Conservation (phyloP, 2,329 filamentous ascomycete genomes). For the Aureobasidium lini region DNA sequence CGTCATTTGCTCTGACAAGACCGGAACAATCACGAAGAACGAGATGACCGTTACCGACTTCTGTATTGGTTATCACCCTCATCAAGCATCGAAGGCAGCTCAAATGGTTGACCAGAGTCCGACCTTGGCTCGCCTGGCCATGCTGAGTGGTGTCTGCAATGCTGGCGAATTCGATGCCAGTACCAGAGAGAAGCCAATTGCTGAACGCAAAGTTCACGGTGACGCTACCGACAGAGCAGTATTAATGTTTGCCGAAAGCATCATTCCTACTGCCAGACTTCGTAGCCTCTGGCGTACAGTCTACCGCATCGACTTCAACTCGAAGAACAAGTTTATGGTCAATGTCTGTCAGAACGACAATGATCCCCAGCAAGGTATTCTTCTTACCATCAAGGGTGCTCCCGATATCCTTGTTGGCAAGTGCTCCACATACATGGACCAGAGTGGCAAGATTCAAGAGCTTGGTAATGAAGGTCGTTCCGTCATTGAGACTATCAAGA, state of each 20-base stretch:
- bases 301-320: constrained; percentile 68
- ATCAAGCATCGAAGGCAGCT: constrained; percentile 45
- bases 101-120: constrained; percentile 27
- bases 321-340: constrained; percentile 79
- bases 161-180: constrained; percentile 66
- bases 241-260: constrained; percentile 60
- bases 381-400: constrained; percentile 71
- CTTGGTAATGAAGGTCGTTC: constrained; percentile 48
- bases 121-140: constrained; percentile 51
- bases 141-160: constrained; percentile 62
- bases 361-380: constrained; percentile 19
- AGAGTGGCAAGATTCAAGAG: constrained; percentile 46
- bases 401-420: constrained; percentile 64
- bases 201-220: constrained; percentile 59
- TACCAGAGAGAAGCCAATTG: constrained; percentile 51
- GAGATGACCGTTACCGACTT: constrained; percentile 68
- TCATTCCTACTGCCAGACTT: constrained; percentile 54
- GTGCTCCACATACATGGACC: constrained; percentile 51
- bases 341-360: constrained; percentile 45
- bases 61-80: constrained; percentile 47
- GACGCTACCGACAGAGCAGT: constrained; percentile 72
- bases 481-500: constrained; percentile 54
- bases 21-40: constrained; percentile 63
- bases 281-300: constrained; percentile 57
- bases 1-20: constrained; percentile 71